A percentile compares a stretch with the other conserved stretches of the same genome.
phyloP scores from a whole-genome alignment of 2,329 filamentous ascomycete species.

The Anthostomella pinea region DNA sequence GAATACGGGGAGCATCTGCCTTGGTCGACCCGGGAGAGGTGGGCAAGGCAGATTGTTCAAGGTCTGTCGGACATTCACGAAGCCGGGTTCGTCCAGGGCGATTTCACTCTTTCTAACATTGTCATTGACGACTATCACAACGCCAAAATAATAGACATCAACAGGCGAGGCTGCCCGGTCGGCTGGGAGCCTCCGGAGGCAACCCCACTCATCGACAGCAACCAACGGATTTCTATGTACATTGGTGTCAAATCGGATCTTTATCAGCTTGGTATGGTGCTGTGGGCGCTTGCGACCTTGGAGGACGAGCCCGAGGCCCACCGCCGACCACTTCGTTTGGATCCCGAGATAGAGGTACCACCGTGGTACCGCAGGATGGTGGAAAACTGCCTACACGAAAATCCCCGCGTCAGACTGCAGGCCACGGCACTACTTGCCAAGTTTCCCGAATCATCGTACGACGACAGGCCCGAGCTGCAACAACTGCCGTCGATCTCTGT shows the following conservation, averaged over 20 bases:
- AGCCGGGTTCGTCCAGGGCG: constrained; percentile 92
- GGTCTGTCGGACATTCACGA: constrained; percentile 93
- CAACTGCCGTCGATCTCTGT: constrained; percentile 36
- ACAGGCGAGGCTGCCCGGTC: constrained; percentile 91
- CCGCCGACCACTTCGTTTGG: constrained; percentile 64
- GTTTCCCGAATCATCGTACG: constrained; percentile 53
- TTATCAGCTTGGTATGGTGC: constrained; percentile 93
- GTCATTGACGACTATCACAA: constrained; percentile 82
- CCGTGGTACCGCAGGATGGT: constrained; percentile 76
- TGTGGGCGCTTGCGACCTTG: constrained; percentile 86
- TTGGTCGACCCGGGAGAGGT: constrained; percentile 75
- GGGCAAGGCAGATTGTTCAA: constrained; percentile 87
- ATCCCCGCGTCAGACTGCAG: constrained; percentile 69
- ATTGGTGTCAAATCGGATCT: constrained; percentile 97
- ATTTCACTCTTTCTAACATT: constrained; percentile 96
- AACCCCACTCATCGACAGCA: constrained; percentile 77
- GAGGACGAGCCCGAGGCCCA: constrained; percentile 87
- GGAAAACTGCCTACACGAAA: constrained; percentile 70
- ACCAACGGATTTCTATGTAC: constrained; percentile 91
- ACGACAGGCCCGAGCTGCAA: constrained; percentile 23
- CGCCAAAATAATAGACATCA: constrained; percentile 98
- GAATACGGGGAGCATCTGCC: constrained; percentile 52
- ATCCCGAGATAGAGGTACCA: constrained; percentile 63
- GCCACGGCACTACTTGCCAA: constrained; percentile 68
- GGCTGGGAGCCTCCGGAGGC: constrained; percentile 98